Evolutionary conservation across 2,329 filamentous ascomycete species (phyloP).

Genomic region (Aspergillus ruber): DNA sequence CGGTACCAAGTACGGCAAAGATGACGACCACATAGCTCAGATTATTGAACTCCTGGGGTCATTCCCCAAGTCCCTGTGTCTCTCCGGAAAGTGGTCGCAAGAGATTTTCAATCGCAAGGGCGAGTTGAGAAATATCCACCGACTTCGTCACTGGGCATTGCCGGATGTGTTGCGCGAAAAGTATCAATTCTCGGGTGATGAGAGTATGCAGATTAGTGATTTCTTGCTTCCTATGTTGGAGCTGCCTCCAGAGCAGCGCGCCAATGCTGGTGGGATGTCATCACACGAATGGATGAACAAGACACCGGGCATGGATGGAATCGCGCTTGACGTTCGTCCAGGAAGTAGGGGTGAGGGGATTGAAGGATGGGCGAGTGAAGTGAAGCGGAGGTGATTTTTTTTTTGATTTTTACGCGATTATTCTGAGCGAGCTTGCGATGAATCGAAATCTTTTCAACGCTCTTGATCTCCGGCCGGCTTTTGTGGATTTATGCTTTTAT

Average conservation of each 20-base stretch:
- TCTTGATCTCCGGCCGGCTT: constrained; percentile 1
- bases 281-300: constrained; percentile 76
- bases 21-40: constrained; percentile 97
- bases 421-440: background rate
- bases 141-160: constrained; percentile 90
- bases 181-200: constrained; percentile 85
- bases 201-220: constrained; percentile 68
- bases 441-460: constrained; percentile 11
- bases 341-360: constrained; percentile 86
- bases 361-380: constrained; percentile 84
- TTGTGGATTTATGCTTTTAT: background rate
- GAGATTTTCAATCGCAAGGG: constrained; percentile 98
- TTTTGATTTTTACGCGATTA: constrained; percentile 9
- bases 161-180: constrained; percentile 91
- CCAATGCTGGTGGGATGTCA: constrained; percentile 94
- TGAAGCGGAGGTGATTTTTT: constrained; percentile 63
- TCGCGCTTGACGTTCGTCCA: constrained; percentile 68
- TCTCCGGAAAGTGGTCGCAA: constrained; percentile 93
- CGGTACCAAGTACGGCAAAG: constrained; percentile 97
- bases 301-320: constrained; percentile 78
- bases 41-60: constrained; percentile 94
- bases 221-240: constrained; percentile 91
- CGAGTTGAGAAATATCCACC: constrained; percentile 93
- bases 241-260: constrained; percentile 76
- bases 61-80: constrained; percentile 86